Base-by-base conservation (phyloP, 306 rosid genomes). In the Trifolium repens region DNA sequence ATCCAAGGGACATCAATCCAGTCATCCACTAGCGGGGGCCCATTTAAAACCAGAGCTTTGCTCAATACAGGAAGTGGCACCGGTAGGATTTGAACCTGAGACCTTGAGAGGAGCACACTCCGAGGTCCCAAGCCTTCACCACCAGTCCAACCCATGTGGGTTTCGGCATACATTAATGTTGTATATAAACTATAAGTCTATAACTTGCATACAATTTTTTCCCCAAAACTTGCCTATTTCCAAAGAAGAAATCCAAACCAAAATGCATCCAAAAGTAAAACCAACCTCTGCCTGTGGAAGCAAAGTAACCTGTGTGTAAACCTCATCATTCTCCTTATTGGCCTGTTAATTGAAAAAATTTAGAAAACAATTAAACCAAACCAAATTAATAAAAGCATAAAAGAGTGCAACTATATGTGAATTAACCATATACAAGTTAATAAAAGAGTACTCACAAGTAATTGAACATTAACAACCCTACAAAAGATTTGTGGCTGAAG, bases 251-350 rank as follows among this genome's bases (percentile, higher is more conserved):
- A 22, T 24, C 30, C 54, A 62, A 59, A 37, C 43, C 49, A 37
- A 13, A 67, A 75, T 74, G 76, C 71, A 71, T 54, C 8, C 72
- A 72, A 27, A 27, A 55, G 58, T 53, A 59, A 79, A 72, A 69
- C 84, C 69, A 75, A 94, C 98, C 97, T 91, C 97, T 46, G 91
- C 81, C 66, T 71, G 96, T 10, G 97, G 98, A 79, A 86, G 93
- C 84, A 94, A 79, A 83, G 91, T 86, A 42, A 94, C 93, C 65
- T 90, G 91, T 22, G 97, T 91, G 58, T 91, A 94, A 84, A 94
- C 96, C 89, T 91, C 98, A 84, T 94, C 98, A 86, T 91, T 91
- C 87, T 90, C 98, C 90, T 91, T 91, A 74, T 94, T 94, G 35
- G 97, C 97, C 98, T 94, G 88, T 74, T 47, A 10, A 73, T 58